Evolutionary conservation across 140 eudicot species (phyloP).

Genomic region (Senecio squalidus): DNA sequence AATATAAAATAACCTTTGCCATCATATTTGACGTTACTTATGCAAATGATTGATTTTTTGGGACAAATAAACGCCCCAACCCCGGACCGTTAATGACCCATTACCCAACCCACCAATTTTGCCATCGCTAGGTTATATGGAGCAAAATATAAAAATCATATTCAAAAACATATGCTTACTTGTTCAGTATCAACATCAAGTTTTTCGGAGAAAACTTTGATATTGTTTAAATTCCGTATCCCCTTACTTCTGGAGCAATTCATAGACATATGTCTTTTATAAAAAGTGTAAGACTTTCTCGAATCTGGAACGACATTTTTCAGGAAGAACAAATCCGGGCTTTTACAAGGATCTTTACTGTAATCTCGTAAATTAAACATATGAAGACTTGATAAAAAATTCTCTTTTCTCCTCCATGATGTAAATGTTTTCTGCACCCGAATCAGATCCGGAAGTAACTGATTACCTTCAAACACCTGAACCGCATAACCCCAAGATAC

Average conservation of each 20-base stretch:
- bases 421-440: constrained; percentile 47
- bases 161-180: constrained; percentile 30
- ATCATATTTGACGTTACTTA: too few relatives aligned
- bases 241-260: constrained; percentile 39
- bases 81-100: too few relatives aligned
- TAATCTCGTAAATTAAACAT: constrained; percentile 58
- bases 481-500: constrained; percentile 83
- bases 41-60: too few relatives aligned
- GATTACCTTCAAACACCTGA: constrained; percentile 73
- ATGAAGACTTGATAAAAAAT: constrained; percentile 42
- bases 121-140: neutral
- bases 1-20: too few relatives aligned
- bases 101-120: too few relatives aligned
- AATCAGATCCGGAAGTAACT: constrained; percentile 60
- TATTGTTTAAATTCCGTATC: constrained; percentile 24
- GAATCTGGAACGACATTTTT: constrained; percentile 29
- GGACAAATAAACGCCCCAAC: too few relatives aligned
- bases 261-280: constrained; percentile 23
- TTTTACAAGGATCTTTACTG: constrained; percentile 39
- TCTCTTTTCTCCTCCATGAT: constrained; percentile 69
- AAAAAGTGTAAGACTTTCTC: constrained; percentile 29
- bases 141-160: constrained; percentile 7
- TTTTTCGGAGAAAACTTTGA: constrained; percentile 46
- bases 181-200: constrained; percentile 34
- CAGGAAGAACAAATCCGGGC: constrained; percentile 51